phyloP scores from a whole-genome alignment of 345 rosid species.

The Camelina laxa region DNA sequence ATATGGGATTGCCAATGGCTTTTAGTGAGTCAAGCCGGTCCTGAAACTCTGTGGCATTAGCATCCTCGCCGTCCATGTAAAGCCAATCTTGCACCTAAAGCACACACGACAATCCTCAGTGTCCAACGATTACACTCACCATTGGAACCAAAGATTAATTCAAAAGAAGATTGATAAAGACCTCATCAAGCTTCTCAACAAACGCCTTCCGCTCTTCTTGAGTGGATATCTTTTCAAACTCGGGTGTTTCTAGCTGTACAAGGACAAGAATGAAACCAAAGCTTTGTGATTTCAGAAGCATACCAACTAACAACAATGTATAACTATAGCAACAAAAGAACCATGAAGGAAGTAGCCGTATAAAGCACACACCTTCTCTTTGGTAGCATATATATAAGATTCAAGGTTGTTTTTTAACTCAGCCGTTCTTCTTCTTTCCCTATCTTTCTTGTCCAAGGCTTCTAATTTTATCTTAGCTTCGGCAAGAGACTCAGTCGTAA shows the following conservation, averaged over 20 bases:
- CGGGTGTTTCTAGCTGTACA: conserved; percentile 75
- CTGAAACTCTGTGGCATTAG: conserved; percentile 74
- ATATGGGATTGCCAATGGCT: conserved; percentile 76
- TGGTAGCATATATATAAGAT: conserved; percentile 89
- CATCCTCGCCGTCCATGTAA: conserved; percentile 96
- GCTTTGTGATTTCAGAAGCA: conserved; percentile 28
- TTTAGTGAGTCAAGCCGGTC: conserved; percentile 70
- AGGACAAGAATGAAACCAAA: conserved; percentile 20
- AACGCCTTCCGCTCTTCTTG: conserved; percentile 79
- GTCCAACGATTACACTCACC: conserved; percentile 20
- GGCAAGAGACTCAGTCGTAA: conserved; percentile 63
- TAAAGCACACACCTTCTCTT: conserved; percentile 72
- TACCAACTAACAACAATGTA: background rate
- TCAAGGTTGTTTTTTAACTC: conserved; percentile 94
- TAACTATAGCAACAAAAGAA: conserved; percentile 12
- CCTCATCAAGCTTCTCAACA: conserved; percentile 91
- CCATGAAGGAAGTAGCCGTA: conserved; percentile 5
- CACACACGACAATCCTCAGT: conserved; percentile 10
- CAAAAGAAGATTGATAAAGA: conserved; percentile 27
- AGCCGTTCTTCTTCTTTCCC: conserved; percentile 89
- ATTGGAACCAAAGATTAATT: conserved; percentile 12
- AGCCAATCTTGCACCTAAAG: conserved; percentile 97
- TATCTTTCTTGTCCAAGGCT: conserved; percentile 81
- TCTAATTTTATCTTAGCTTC: conserved; percentile 82
- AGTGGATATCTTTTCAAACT: conserved; percentile 71